Evolutionary conservation across 768 basidiomycete species (phyloP).

Genomic region (Pleurotus ostreatus): DNA sequence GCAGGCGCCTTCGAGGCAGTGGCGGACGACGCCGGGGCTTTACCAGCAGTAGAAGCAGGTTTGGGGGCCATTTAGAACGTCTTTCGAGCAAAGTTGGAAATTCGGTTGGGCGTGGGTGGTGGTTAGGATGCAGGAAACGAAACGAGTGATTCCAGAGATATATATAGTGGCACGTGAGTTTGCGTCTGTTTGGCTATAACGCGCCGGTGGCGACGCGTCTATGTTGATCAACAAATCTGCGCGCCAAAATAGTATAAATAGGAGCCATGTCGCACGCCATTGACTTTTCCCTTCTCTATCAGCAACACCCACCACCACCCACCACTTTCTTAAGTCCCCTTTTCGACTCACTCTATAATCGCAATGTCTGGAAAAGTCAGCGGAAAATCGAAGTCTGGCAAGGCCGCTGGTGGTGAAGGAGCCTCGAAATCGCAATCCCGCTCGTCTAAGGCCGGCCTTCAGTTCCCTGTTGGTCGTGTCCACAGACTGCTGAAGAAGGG

Average conservation of each 20-base stretch:
- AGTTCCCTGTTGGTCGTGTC: slow-evolving; percentile 81
- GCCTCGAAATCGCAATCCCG: slow-evolving; percentile 48
- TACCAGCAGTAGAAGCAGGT: slow-evolving; percentile 83
- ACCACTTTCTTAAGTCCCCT: slow-evolving; percentile 15
- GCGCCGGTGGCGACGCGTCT: slow-evolving; percentile 30
- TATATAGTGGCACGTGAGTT: slow-evolving; percentile 35
- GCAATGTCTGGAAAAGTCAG: slow-evolving; percentile 35
- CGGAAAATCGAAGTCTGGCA: slow-evolving; percentile 50
- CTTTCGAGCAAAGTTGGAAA: slow-evolving; percentile 8
- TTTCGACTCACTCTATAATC: slow-evolving; percentile 10
- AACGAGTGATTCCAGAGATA: slow-evolving; percentile 12
- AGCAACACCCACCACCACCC: slow-evolving; percentile 13
- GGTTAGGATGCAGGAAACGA: slow-evolving; percentile 16
- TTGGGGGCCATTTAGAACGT: slow-evolving; percentile 53
- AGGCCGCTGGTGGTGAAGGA: slow-evolving; percentile 34
- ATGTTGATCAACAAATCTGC: slow-evolving; percentile 23
- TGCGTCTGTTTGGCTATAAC: slow-evolving; percentile 27
- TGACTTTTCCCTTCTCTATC: slow-evolving; percentile 9
- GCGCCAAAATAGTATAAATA: slow-evolving; percentile 24
- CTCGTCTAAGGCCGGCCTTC: slow-evolving; percentile 54
- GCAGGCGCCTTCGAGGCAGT: slow-evolving; percentile 74
- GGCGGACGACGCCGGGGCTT: slow-evolving; percentile 63
- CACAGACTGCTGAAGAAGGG: slow-evolving; percentile 72
- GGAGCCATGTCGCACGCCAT: neutral
- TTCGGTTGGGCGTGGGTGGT: slow-evolving; percentile 16